Conservation (phyloP, 768 basidiomycete species). For the Pleurotus giganteus region DNA sequence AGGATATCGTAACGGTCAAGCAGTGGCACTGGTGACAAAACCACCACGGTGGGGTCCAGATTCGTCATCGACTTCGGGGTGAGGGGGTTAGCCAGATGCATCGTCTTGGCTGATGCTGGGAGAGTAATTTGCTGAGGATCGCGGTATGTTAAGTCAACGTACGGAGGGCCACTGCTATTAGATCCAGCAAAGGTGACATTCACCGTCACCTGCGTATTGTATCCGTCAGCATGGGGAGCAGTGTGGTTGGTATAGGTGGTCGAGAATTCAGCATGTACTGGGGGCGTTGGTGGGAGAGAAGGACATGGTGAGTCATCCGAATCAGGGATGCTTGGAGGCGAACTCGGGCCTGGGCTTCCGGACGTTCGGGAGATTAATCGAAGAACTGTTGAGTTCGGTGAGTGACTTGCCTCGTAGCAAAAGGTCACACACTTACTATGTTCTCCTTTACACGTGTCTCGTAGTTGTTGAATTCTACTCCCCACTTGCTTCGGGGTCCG, state of each 20-base stretch:
- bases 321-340: neutral
- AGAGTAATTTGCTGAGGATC: neutral
- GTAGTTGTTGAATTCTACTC: slow-evolving; percentile 54
- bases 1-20: slow-evolving; percentile 2
- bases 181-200: neutral
- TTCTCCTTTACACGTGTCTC: slow-evolving; percentile 49
- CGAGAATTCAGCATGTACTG: neutral
- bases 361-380: slow-evolving; percentile 7
- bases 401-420: neutral
- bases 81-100: neutral
- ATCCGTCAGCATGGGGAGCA: neutral
- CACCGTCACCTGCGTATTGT: neutral
- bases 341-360: neutral
- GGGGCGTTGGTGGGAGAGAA: neutral
- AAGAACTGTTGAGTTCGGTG: neutral
- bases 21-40: neutral
- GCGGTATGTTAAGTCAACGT: neutral
- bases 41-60: neutral
- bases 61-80: neutral
- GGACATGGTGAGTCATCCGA: neutral
- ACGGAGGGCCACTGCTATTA: neutral
- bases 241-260: neutral
- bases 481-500: slow-evolving; percentile 60
- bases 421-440: slow-evolving; percentile 20
- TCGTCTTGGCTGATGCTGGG: neutral